These are phyloP conservation scores for Cinnamomum chago DNA, from an alignment of 164 flowering plant species.

Conservation along the genomic window DNA sequence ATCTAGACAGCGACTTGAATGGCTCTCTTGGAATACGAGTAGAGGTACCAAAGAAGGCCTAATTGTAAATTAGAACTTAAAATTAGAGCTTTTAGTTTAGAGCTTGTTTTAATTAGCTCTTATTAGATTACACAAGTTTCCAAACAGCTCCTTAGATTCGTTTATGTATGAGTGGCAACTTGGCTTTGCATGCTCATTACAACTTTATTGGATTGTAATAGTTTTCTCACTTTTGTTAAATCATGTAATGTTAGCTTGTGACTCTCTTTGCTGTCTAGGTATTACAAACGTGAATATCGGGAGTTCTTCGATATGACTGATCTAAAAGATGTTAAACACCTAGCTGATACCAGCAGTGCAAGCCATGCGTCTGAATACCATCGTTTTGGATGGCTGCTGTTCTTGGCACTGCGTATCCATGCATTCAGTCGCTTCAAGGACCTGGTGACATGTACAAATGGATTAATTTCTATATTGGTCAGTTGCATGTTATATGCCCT, in stretches of 20 bases:
- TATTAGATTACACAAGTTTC: too few relatives aligned
- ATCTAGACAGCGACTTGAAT: too few relatives aligned
- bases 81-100: too few relatives aligned
- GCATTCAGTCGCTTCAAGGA: slow-evolving; percentile 85
- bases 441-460: slow-evolving; percentile 88
- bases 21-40: too few relatives aligned
- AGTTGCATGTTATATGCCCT: slow-evolving; percentile 22
- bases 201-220: background rate
- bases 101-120: too few relatives aligned
- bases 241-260: background rate
- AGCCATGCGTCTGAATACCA: slow-evolving; percentile 47
- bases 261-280: slow-evolving; percentile 36
- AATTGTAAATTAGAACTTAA: too few relatives aligned
- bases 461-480: slow-evolving; percentile 84
- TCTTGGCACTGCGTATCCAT: slow-evolving; percentile 85
- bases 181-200: background rate
- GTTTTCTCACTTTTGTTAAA: background rate
- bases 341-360: slow-evolving; percentile 23
- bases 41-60: too few relatives aligned
- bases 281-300: slow-evolving; percentile 59
- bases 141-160: background rate
- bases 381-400: slow-evolving; percentile 96
- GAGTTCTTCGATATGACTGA: slow-evolving; percentile 59
- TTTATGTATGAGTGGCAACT: background rate
- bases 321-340: slow-evolving; percentile 28